Evolutionary conservation across 1,284 basidiomycete genomes (phyloP).

Genomic region (Pisolithus thermaeus): DNA sequence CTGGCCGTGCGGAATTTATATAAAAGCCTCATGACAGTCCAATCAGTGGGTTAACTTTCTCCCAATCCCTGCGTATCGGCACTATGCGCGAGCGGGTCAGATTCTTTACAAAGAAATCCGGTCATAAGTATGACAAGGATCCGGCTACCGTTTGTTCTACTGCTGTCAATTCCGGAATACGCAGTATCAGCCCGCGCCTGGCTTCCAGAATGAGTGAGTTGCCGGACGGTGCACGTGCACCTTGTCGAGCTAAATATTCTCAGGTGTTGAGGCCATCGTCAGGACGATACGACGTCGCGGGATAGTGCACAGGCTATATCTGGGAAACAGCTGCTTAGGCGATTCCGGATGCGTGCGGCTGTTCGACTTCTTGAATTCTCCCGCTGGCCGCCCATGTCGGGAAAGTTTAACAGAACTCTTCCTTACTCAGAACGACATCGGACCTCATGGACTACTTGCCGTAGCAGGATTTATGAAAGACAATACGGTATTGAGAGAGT

Average conservation of each 20-base stretch:
- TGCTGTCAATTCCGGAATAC: slow-evolving; percentile 16
- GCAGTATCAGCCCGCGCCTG: slow-evolving; percentile 24
- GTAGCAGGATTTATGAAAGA: slow-evolving; percentile 46
- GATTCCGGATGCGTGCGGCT: slow-evolving; percentile 52
- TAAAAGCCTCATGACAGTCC: neutral
- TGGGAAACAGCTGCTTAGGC: slow-evolving; percentile 26
- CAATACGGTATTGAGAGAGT: slow-evolving; percentile 41
- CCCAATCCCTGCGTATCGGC: neutral
- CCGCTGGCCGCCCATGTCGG: slow-evolving; percentile 38
- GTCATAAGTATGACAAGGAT: slow-evolving; percentile 21
- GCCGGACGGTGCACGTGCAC: neutral
- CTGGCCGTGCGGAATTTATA: neutral
- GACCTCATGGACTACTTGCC: slow-evolving; percentile 47
- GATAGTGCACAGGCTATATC: slow-evolving; percentile 25
- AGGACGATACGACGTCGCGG: slow-evolving; percentile 24
- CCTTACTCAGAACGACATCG: slow-evolving; percentile 53
- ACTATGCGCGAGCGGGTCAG: slow-evolving; percentile 21
- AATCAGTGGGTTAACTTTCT: neutral
- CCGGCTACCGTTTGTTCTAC: slow-evolving; percentile 29
- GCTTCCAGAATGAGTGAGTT: slow-evolving; percentile 24
- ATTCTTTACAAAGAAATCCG: slow-evolving; percentile 19
- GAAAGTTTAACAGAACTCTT: slow-evolving; percentile 46
- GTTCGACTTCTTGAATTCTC: slow-evolving; percentile 49
- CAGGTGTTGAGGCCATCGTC: slow-evolving; percentile 23
- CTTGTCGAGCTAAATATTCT: neutral